Evolutionary conservation across 2,329 filamentous ascomycete genomes (phyloP), one percentile per base, ranked within the genome.

Genomic region (Penicillium sp.): DNA sequence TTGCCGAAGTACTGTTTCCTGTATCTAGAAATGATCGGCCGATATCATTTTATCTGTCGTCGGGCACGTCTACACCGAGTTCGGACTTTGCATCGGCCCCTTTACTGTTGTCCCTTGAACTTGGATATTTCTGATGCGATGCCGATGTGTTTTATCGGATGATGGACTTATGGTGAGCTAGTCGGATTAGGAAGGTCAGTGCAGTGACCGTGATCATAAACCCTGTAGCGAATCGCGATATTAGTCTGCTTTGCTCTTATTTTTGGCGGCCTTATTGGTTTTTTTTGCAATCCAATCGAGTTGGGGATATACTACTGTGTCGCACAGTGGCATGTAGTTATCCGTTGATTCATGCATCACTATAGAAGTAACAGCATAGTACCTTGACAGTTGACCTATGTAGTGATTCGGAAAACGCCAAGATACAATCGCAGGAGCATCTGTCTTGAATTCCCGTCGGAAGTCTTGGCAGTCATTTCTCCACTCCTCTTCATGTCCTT

Each of bases 231-330:
- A n/a, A n/a, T n/a, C n/a, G 6, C 22, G 12, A 12, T 35, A 33
- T 47, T 47, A 47, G 45, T 14, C 22, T 19, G 2, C 22, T 41
- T 46, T 22, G 6, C 16, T 9, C 3, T 14, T 16, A 31, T 13
- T 31, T 31, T n/a, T n/a, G 11, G 4, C 5, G 2, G 6, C 10
- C 14, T 38, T 7, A 22, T 34, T 34, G n/a, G 18, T 29, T n/a
- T 30, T 34, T 11, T 34, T 46, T 40, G 4, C 7, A 9, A n/a
- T n/a, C 10, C 45, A 31, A 48, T 48, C 46, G 46, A 18, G 31
- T 48, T n/a, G 38, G 22, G 29, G 28, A 27, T 25, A 22, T 22
- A 22, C 19, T 22, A 22, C 6, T n/a, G n/a, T n/a, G n/a, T n/a
- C n/a, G n/a, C n/a, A n/a, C n/a, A n/a, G 19, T 22, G 3, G 19